Evolutionary conservation across 768 basidiomycete species (phyloP).

Genomic region (Phlebiopsis gigantea): DNA sequence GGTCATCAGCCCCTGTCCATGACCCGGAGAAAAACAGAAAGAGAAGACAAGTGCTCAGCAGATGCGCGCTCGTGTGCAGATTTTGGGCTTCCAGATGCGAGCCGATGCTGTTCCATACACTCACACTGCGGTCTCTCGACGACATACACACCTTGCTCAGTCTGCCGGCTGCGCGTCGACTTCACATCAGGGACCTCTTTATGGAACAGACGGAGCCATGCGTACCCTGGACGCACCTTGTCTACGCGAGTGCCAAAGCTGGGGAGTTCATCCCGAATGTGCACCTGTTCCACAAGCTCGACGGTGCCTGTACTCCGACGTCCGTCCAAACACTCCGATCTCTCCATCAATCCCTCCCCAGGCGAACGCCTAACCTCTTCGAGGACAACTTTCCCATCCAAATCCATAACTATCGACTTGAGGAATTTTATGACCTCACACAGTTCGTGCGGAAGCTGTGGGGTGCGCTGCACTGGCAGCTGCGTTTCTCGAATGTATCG

Average conservation of each 20-base stretch:
- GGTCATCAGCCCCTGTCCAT: neutral
- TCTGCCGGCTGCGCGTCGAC: neutral
- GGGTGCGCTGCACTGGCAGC: neutral
- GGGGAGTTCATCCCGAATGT: neutral
- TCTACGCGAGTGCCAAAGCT: neutral
- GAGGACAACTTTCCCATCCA: neutral
- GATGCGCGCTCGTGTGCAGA: neutral
- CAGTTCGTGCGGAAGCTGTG: neutral
- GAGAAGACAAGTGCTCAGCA: neutral
- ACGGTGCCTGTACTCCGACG: neutral
- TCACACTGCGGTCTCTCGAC: neutral
- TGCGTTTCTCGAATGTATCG: neutral
- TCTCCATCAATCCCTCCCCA: neutral
- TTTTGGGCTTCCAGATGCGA: neutral
- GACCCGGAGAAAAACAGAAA: neutral
- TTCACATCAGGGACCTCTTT: neutral
- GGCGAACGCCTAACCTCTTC: neutral
- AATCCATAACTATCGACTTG: neutral
- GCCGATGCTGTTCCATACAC: neutral
- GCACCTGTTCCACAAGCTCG: neutral
- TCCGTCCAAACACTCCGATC: constrained; percentile 2
- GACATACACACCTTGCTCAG: neutral
- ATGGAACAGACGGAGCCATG: neutral
- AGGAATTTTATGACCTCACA: neutral
- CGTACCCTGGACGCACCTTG: neutral